Conservation (phyloP, 176 grass and related monocot genomes). For the Bonia amplexicaulis region DNA sequence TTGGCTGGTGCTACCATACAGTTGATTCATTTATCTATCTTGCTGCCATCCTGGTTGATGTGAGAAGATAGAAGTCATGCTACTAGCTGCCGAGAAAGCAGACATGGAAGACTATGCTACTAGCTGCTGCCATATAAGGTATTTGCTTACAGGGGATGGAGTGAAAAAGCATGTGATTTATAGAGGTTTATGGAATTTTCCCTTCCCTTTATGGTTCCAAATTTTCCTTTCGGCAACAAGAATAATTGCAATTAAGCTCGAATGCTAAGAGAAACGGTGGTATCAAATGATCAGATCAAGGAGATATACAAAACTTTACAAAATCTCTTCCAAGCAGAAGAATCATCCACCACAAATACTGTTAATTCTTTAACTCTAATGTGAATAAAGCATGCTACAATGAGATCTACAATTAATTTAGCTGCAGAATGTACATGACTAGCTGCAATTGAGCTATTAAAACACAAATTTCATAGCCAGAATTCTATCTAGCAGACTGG, state of each 20-base stretch:
- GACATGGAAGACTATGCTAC: too few species aligned
- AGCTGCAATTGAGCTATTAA: slow-evolving; percentile 12
- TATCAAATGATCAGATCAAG: neutral
- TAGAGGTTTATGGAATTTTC: neutral
- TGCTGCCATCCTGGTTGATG: too few species aligned
- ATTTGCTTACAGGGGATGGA: neutral
- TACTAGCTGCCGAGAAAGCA: too few species aligned
- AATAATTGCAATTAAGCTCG: neutral
- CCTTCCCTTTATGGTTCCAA: neutral
- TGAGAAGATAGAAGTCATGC: too few species aligned
- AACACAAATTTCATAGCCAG: neutral
- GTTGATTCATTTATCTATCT: too few species aligned
- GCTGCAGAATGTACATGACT: slow-evolving; percentile 8
- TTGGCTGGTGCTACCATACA: too few species aligned
- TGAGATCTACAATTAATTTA: slow-evolving; percentile 6
- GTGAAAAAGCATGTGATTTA: too few species aligned
- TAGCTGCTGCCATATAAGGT: too few species aligned
- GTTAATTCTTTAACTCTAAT: neutral
- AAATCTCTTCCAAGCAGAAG: neutral
- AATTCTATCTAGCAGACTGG: neutral
- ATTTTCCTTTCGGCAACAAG: neutral
- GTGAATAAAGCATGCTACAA: neutral
- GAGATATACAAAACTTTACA: neutral
- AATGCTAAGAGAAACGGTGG: neutral
- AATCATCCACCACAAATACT: neutral